Base-by-base conservation (phyloP, 495 filamentous ascomycete genomes). In the Mycothermus thermophilus region DNA sequence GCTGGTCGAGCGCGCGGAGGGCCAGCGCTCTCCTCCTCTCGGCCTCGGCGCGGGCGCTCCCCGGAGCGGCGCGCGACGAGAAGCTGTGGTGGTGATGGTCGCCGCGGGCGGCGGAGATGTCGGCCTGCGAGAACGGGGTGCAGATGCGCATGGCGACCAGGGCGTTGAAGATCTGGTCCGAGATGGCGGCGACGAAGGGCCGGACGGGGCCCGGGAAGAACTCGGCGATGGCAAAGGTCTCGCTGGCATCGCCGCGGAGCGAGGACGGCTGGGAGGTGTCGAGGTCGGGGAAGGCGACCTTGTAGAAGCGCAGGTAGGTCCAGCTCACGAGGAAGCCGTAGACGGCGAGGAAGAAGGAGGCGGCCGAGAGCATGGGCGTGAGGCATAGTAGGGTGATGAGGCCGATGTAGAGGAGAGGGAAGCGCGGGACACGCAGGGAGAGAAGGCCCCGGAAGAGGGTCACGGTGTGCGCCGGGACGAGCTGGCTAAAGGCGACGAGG, bases 391-490 rank as follows among this genome's bases (percentile, higher is more conserved):
- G 69, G 37, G 82, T 79, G 32, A 87, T 70, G 18, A 86, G 56
- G 40, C 93, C 71, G 54, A 94, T 48, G 46, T 72, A 95, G 27
- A 95, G 64, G 13, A 90, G 79, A 7, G 90, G 90, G 53, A 96
- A 93, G 47, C 90, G 84, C 44, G 66, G 67, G 9, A 97, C 85
- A 34, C 90, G 85, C 48, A 95, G 72, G 35, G 87, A 92, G 32
- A 97, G 51, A 30, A 93, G 59, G 35, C 83, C 83, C 42, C 79
- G 77, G 62, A 93, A 83, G 42, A 97, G 71, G 0, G 86, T 82
- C 25, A 97, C 88, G n/a, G 90, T 96, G 59, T 97, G 90, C 51
- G 93, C 85, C 18, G 90, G 90, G 14, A 96, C 83, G 22, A 97
- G 82, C 57, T 97, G 92, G 60, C 93, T 95, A 62, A 96, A 95